phyloP scores from a whole-genome alignment of 345 rosid species.

The Jatropha curcas region DNA sequence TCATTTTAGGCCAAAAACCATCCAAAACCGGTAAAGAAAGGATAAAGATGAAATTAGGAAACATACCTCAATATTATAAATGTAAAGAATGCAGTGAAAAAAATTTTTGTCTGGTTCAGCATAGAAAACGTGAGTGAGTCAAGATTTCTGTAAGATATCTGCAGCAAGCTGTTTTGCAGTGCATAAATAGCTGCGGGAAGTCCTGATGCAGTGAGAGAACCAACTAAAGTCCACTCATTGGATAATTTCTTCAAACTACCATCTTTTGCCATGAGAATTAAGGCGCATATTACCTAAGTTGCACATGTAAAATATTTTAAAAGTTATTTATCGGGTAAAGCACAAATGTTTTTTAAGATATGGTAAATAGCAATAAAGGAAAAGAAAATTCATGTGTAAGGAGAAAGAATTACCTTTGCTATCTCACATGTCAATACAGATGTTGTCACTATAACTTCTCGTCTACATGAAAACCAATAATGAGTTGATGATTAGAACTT shows the following conservation, averaged over 20 bases:
- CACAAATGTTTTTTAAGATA: neutral
- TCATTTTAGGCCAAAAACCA: neutral
- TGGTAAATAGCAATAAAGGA: neutral
- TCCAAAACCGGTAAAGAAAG: neutral
- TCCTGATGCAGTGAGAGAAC: slow-evolving; percentile 93
- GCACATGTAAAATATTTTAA: slow-evolving; percentile 6
- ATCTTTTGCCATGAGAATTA: slow-evolving; percentile 78
- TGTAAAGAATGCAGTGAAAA: slow-evolving; percentile 89
- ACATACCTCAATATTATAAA: slow-evolving; percentile 74
- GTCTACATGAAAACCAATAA: slow-evolving; percentile 41
- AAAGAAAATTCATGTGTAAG: neutral
- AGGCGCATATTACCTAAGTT: slow-evolving; percentile 69
- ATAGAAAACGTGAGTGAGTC: slow-evolving; percentile 95
- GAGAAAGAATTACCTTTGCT: slow-evolving; percentile 57
- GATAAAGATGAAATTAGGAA: neutral
- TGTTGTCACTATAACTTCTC: slow-evolving; percentile 88
- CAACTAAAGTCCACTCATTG: slow-evolving; percentile 78
- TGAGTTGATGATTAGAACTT: slow-evolving; percentile 14
- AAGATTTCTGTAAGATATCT: slow-evolving; percentile 92
- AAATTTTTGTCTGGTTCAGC: slow-evolving; percentile 92
- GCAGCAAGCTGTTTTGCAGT: slow-evolving; percentile 95
- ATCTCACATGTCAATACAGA: slow-evolving; percentile 86
- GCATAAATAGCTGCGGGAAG: slow-evolving; percentile 98
- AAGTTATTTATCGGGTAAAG: neutral
- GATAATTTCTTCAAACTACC: slow-evolving; percentile 66